These are phyloP conservation scores for Rhododendron griersonianum DNA, from an alignment of 148 eudicot species.

Conservation along the genomic window DNA sequence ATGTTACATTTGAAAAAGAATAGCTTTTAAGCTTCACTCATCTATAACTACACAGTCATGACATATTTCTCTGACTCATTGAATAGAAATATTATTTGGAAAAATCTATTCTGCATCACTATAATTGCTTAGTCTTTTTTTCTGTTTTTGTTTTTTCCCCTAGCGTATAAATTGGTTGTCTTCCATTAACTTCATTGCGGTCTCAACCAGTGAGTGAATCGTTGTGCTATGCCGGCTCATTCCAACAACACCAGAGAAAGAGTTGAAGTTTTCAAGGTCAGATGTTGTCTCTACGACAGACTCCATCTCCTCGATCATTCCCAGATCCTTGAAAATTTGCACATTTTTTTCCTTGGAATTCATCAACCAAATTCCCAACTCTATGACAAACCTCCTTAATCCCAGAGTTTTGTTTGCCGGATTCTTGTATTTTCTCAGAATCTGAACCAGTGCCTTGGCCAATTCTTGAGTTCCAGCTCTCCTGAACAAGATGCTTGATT, in stretches of 20 bases:
- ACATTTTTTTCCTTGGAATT: conserved; percentile 33
- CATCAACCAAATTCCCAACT: conserved; percentile 89
- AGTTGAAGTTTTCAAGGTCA: conserved; percentile 72
- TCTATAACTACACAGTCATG: too few species aligned
- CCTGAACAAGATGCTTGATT: conserved; percentile 42
- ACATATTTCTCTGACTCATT: too few species aligned
- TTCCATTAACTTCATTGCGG: too few species aligned
- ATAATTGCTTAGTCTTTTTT: too few species aligned
- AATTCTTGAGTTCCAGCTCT: conserved; percentile 43
- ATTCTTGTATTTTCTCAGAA: conserved; percentile 43
- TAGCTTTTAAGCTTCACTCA: background rate
- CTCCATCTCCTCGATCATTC: conserved; percentile 56
- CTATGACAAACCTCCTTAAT: conserved; percentile 79
- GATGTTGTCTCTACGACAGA: conserved; percentile 66
- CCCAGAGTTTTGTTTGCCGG: conserved; percentile 58
- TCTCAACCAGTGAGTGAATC: conserved; percentile 30
- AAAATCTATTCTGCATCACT: too few species aligned
- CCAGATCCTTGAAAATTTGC: conserved; percentile 37
- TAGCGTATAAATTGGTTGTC: too few species aligned
- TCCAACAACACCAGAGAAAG: conserved; percentile 80
- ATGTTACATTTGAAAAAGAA: background rate
- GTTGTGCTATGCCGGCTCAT: conserved; percentile 43
- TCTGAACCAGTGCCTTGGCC: conserved; percentile 47
- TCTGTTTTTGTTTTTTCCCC: too few species aligned
- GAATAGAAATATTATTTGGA: too few species aligned